Conservation (phyloP, 495 filamentous ascomycete genomes). For the Pseudotulostoma volvatum region DNA sequence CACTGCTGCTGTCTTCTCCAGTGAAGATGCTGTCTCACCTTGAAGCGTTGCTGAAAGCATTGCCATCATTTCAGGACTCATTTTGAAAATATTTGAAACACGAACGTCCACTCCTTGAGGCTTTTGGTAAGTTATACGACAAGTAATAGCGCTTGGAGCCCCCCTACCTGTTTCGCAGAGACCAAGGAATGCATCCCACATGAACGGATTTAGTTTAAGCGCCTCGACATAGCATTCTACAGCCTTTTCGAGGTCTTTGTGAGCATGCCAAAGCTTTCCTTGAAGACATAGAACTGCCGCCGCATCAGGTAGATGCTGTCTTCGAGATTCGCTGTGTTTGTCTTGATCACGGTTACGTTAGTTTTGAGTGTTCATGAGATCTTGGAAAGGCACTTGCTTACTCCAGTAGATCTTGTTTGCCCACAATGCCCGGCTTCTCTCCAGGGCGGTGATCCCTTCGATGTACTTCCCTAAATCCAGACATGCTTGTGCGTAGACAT, state of each 20-base stretch:
- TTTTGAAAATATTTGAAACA: constrained; percentile 71
- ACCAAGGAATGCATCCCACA: constrained; percentile 93
- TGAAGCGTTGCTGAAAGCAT: constrained; percentile 25
- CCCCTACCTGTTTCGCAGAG: constrained; percentile 50
- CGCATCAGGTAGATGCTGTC: constrained; percentile 60
- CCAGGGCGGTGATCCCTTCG: constrained; percentile 66
- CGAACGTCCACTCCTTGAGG: constrained; percentile 55
- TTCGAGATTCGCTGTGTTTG: constrained; percentile 49
- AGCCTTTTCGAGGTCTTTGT: constrained; percentile 66
- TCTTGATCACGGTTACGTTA: constrained; percentile 20
- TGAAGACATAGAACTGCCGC: constrained; percentile 65
- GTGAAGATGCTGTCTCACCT: constrained; percentile 18
- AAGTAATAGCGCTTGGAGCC: constrained; percentile 2
- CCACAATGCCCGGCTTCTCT: constrained; percentile 58
- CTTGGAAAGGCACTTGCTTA: constrained; percentile 22
- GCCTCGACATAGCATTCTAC: constrained; percentile 73
- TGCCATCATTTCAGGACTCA: constrained; percentile 48
- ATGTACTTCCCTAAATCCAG: constrained; percentile 58
- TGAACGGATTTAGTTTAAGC: constrained; percentile 81
- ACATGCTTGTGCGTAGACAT: constrained; percentile 80
- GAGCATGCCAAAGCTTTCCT: constrained; percentile 70
- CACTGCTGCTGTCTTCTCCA: constrained; percentile 21
- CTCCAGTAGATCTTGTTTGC: constrained; percentile 53
- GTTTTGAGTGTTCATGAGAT: neutral
- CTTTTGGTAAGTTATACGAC: constrained; percentile 13